These are phyloP conservation scores for Phaeomoniella chlamydospora DNA, from an alignment of 2,329 filamentous ascomycete genomes.

Conservation along the genomic window DNA sequence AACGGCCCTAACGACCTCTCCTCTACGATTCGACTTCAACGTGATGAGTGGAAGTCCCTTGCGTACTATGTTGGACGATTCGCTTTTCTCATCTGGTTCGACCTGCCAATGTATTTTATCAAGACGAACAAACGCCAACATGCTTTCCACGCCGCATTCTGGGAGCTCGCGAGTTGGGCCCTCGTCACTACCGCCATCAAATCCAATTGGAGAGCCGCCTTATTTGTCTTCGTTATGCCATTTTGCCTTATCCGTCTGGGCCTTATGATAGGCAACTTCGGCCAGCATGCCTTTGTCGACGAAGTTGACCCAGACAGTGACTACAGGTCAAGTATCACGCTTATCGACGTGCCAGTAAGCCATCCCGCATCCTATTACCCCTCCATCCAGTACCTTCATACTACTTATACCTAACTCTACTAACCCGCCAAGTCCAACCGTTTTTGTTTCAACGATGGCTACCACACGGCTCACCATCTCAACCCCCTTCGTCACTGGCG, in stretches of 20 bases:
- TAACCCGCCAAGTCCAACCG: slow-evolving; percentile 50
- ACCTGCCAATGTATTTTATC: slow-evolving; percentile 60
- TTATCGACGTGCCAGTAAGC: slow-evolving; percentile 64
- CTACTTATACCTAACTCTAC: not conserved
- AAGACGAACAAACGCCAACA: slow-evolving; percentile 42
- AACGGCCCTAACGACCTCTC: slow-evolving; percentile 66
- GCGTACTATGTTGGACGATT: slow-evolving; percentile 61
- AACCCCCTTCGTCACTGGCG: slow-evolving; percentile 71
- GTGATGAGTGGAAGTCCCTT: slow-evolving; percentile 53
- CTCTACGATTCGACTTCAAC: slow-evolving; percentile 62
- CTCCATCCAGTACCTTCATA: not conserved
- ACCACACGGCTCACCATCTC: slow-evolving; percentile 68
- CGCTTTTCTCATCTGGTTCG: slow-evolving; percentile 58
- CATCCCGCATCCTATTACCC: not conserved
- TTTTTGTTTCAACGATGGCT: slow-evolving; percentile 71
- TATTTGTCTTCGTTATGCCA: slow-evolving; percentile 54
- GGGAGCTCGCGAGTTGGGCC: too few species aligned
- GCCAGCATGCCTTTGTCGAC: slow-evolving; percentile 70
- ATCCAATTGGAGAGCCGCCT: too few species aligned
- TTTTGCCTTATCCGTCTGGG: slow-evolving; percentile 52
- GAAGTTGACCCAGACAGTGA: slow-evolving; percentile 61
- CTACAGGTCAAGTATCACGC: slow-evolving; percentile 62
- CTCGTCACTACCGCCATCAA: too few species aligned
- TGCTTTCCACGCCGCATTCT: slow-evolving; percentile 42
- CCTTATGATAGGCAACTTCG: slow-evolving; percentile 74